Evolutionary conservation across 306 rosid species (phyloP), one percentile per base, ranked within the genome.

Genomic region (Quercus parvula): DNA sequence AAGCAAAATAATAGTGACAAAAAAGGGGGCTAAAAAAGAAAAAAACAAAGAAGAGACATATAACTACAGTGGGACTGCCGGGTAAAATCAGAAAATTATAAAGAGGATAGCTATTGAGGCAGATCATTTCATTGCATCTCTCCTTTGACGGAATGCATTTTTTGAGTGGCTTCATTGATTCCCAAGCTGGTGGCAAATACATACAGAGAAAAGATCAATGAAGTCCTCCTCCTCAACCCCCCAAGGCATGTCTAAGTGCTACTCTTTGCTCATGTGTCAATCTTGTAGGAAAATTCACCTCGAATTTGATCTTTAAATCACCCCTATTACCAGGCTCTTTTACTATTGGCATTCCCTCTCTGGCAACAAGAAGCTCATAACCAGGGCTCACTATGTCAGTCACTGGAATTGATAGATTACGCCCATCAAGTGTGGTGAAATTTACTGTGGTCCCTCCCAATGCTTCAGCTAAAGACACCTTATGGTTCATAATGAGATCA

Each of bases 261-360:
- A 89, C 89, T 63, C 88, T 87, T 86, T 96, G 98, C 75, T 89
- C 97, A 1, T 83, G 81, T 4, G 96, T 89, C 84, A 93, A 81
- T 75, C 64, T 89, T 19, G 89, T 82, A 5, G 99, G 99, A 75
- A 96, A 93, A 41, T 81, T 93, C 2, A 96, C 89, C 41, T 96
- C 97, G 64, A 96, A 93, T 54, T 79, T 91, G 89, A 96, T 87
- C 92, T 82, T 93, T 84, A 93, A 81, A 67, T 93, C 92, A 69
- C 99, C 99, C 66, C 86, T 88, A 61, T 84, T 82, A 17, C 97
- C 92, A 2, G 90, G 92, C 56, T 90, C 97, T 74, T 86, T 96
- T 9, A 87, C 86, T 62, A 91, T 85, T 8, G 98, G 98, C 99
- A 96, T 96, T 46, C 99, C 99, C 75, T 96, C 97, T 68, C 85